Conservation (phyloP, 2,329 filamentous ascomycete genomes). For the Thermoascus crustaceus region DNA sequence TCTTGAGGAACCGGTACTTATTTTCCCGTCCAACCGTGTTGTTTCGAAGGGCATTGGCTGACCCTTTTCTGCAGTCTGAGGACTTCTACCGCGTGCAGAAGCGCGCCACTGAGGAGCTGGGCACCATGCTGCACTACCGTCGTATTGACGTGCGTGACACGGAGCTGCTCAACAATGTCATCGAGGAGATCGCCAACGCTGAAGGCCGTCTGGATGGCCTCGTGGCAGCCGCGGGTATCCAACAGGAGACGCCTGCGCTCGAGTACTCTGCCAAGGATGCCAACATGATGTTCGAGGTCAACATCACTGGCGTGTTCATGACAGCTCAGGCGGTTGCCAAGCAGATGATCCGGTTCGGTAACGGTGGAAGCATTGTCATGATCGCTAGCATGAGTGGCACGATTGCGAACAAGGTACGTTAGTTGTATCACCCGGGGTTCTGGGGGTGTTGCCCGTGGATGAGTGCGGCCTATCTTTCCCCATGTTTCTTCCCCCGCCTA, state of each 20-base stretch:
- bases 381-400: slow-evolving; percentile 57
- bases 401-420: slow-evolving; percentile 46
- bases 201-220: slow-evolving; percentile 72
- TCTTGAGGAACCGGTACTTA: slow-evolving; percentile 30
- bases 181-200: slow-evolving; percentile 59
- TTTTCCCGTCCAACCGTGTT: slow-evolving; percentile 51
- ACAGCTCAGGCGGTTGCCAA: slow-evolving; percentile 55
- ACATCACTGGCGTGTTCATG: slow-evolving; percentile 56
- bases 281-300: slow-evolving; percentile 55
- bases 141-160: slow-evolving; percentile 74
- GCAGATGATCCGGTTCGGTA: slow-evolving; percentile 54
- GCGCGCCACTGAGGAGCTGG: slow-evolving; percentile 56
- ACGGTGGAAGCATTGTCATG: slow-evolving; percentile 53
- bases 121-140: slow-evolving; percentile 62
- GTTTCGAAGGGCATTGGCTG: slow-evolving; percentile 27
- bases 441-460: no score
- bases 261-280: slow-evolving; percentile 62
- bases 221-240: slow-evolving; percentile 62
- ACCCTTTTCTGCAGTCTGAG: slow-evolving; percentile 29
- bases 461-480: no score
- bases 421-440: slow-evolving; percentile 1
- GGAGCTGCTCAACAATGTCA: slow-evolving; percentile 55
- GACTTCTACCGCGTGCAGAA: slow-evolving; percentile 59
- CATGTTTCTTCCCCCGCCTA: no score
- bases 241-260: slow-evolving; percentile 74